These are phyloP conservation scores for Mycena galericulata DNA, from an alignment of 768 basidiomycete species.

Conservation along the genomic window DNA sequence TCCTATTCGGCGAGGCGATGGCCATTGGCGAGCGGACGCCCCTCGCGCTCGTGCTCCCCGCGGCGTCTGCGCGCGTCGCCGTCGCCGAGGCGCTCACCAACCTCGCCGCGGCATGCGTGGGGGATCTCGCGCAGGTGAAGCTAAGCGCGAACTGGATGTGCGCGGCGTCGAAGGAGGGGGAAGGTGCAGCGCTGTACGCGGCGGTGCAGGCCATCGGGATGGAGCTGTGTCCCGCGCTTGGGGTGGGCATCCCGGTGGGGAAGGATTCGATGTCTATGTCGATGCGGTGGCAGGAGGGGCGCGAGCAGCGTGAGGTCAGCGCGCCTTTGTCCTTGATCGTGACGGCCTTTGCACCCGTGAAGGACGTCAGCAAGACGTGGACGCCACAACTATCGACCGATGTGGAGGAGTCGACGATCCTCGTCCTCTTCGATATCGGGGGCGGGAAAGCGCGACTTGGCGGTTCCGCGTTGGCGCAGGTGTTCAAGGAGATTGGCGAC, in stretches of 20 bases:
- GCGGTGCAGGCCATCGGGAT: slow-evolving; percentile 92
- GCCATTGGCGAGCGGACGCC: slow-evolving; percentile 98
- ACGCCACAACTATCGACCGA: slow-evolving; percentile 88
- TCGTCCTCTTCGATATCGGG: slow-evolving; percentile 93
- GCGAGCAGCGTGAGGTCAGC: slow-evolving; percentile 82
- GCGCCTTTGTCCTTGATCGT: slow-evolving; percentile 94
- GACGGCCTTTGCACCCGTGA: slow-evolving; percentile 92
- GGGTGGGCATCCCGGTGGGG: slow-evolving; percentile 96
- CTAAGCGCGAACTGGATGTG: slow-evolving; percentile 99
- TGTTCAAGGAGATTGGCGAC: slow-evolving; percentile 91
- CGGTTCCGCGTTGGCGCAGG: slow-evolving; percentile 95
- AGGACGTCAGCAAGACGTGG: slow-evolving; percentile 87
- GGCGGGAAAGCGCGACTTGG: slow-evolving; percentile 86
- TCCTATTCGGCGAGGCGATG: slow-evolving; percentile 93
- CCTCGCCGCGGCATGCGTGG: slow-evolving; percentile 83
- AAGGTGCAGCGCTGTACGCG: slow-evolving; percentile 90
- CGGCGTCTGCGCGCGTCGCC: slow-evolving; percentile 96
- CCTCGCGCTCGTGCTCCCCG: slow-evolving; percentile 86
- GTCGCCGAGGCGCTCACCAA: slow-evolving; percentile 95
- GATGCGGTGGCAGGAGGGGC: slow-evolving; percentile 86
- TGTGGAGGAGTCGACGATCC: slow-evolving; percentile 69
- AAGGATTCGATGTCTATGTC: slow-evolving; percentile 99
- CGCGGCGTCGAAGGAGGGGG: slow-evolving; percentile 88
- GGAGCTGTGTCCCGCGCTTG: slow-evolving; percentile 93
- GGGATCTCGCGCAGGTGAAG: slow-evolving; percentile 81